Conservation (phyloP, 345 rosid genomes). For the Rhodamnia argentea region DNA sequence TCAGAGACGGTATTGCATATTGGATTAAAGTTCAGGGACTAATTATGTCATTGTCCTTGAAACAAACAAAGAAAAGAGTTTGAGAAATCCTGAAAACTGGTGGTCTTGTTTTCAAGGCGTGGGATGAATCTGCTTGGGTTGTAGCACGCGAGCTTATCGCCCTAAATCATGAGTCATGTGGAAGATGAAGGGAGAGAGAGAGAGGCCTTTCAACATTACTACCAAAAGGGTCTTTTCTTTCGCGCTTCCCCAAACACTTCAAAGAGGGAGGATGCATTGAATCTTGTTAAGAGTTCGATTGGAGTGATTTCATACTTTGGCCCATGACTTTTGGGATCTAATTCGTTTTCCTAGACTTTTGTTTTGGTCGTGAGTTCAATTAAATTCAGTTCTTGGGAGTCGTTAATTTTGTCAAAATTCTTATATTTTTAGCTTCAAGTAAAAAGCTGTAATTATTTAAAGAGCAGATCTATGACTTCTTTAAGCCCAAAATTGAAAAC, state of each 20-base stretch:
- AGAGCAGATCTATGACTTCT: too few species aligned
- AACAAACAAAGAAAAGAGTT: background rate
- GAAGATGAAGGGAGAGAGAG: background rate
- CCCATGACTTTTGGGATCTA: background rate
- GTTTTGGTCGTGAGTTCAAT: background rate
- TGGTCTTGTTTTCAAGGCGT: background rate
- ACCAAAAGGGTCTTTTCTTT: slow-evolving; percentile 23
- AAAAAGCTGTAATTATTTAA: background rate
- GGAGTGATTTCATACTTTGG: background rate
- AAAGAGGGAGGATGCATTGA: background rate
- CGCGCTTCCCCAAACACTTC: slow-evolving; percentile 26
- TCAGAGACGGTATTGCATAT: fast-evolving
- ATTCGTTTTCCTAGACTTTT: background rate
- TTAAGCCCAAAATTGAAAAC: too few species aligned
- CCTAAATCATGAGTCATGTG: slow-evolving; percentile 31
- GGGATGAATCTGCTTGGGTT: slow-evolving; percentile 27
- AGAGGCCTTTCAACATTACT: background rate
- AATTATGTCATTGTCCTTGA: background rate
- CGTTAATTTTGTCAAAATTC: background rate
- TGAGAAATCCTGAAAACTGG: background rate
- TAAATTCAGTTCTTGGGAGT: background rate
- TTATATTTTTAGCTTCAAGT: background rate
- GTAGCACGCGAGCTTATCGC: slow-evolving; percentile 55
- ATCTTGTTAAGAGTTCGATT: background rate
- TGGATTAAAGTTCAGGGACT: fast-evolving